phyloP scores from a whole-genome alignment of 2,329 filamentous ascomycete genomes.

The Diaporthe ampelina region DNA sequence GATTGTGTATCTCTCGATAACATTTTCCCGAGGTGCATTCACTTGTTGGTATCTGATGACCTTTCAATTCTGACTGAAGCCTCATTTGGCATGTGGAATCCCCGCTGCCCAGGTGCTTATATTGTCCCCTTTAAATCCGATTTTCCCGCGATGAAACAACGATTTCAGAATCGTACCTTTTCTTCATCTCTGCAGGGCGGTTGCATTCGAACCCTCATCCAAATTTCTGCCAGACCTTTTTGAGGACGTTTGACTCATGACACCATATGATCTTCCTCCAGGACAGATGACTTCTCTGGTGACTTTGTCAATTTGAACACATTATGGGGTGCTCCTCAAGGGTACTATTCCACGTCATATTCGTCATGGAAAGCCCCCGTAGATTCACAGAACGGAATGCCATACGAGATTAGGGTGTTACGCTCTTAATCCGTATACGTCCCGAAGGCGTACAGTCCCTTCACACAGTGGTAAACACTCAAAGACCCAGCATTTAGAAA shows the following conservation, averaged over 20 bases:
- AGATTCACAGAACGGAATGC: slow-evolving; percentile 14
- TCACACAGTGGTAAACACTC: no score
- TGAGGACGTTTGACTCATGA: slow-evolving; percentile 25
- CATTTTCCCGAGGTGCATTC: background rate
- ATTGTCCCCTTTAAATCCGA: slow-evolving; percentile 1
- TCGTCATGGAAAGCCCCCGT: background rate
- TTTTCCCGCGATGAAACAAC: slow-evolving; percentile 22
- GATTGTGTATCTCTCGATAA: background rate
- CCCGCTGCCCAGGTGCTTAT: background rate
- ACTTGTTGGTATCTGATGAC: background rate
- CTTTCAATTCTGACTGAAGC: background rate
- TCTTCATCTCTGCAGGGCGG: slow-evolving; percentile 15
- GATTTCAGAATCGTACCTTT: slow-evolving; percentile 11
- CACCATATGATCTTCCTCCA: slow-evolving; percentile 12
- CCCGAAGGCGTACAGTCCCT: no score
- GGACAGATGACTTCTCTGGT: slow-evolving; percentile 15
- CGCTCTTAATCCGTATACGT: no score
- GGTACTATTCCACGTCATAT: slow-evolving; percentile 29
- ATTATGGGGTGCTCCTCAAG: slow-evolving; percentile 1
- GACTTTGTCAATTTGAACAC: slow-evolving; percentile 14
- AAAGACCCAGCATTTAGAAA: no score
- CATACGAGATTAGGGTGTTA: no score
- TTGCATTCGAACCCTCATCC: slow-evolving; percentile 12
- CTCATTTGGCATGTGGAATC: slow-evolving; percentile 11
- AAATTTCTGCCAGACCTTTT: background rate